A percentile compares a stretch with the other conserved stretches of the same genome.
These are phyloP conservation scores for Debaryomycetaceae sp. DNA, from an alignment of 1,139 yeast species.

Conservation along the genomic window DNA sequence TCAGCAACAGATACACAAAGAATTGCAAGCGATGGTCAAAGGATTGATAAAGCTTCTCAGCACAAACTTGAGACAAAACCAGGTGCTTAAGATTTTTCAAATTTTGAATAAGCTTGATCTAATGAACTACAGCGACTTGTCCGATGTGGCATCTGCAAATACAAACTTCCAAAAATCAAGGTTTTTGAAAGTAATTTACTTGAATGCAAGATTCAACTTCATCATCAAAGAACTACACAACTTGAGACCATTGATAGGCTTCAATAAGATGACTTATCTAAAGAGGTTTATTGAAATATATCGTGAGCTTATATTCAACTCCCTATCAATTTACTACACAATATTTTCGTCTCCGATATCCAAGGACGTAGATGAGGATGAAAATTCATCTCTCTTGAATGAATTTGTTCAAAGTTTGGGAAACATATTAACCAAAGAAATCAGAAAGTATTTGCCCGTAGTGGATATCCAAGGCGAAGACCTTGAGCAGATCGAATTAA, in stretches of 20 bases:
- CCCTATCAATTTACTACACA: conserved; percentile 63
- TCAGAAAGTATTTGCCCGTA: conserved; percentile 27
- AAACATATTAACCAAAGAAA: conserved; percentile 21
- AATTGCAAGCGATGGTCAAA: conserved; percentile 60
- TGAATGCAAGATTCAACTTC: conserved; percentile 58
- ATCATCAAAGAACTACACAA: conserved; percentile 58
- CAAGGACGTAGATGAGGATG: conserved; percentile 13
- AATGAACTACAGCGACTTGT: conserved; percentile 10
- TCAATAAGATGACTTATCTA: conserved; percentile 59
- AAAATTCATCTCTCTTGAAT: conserved; percentile 26
- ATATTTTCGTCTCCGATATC: conserved; percentile 42
- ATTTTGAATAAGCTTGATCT: conserved; percentile 64
- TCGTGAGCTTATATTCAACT: conserved; percentile 75
- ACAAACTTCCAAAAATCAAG: conserved; percentile 16
- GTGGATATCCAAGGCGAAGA: conserved; percentile 12
- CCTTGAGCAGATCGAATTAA: conserved; percentile 31
- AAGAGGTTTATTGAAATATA: conserved; percentile 79
- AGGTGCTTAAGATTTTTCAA: conserved; percentile 73
- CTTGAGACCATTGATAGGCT: conserved; percentile 50
- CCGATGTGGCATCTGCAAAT: conserved; percentile 7
- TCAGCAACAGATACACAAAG: conserved; percentile 51
- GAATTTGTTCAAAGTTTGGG: conserved; percentile 36
- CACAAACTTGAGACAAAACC: conserved; percentile 75
- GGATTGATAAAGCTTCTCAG: conserved; percentile 67
- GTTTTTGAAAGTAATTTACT: conserved; percentile 44